Evolutionary conservation across 2,329 filamentous ascomycete species (phyloP), one percentile per base, ranked within the genome.

Genomic region (Fusarium praegraminearum): DNA sequence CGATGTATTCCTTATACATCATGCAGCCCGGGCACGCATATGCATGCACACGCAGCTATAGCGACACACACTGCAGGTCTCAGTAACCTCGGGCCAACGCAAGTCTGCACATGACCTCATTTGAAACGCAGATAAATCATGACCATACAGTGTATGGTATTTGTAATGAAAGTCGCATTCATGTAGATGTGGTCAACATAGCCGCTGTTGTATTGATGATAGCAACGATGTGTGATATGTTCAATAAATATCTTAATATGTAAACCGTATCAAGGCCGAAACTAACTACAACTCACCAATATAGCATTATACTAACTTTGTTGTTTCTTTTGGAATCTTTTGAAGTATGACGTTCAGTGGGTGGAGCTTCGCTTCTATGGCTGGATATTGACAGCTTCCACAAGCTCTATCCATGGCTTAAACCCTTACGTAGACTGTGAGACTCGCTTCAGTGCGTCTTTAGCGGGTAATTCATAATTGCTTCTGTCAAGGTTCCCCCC

Each of bases 391-490:
- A 61, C 46, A 69, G 61, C 66, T 69, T 30, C 38, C 49, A 52
- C n/a, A 46, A 65, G 60, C 45, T 65, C 53, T 24, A 62, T 69
- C 61, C 20, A 62, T 69, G 65, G 66, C 66, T 69, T 57, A 60
- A 69, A 69, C 66, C 61, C 66, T 67, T 62, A 57, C 51, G 51
- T 66, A 67, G 57, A 28, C 57, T 52, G 46, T 45, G 50, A 52
- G 35, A 59, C 52, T 53, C 58, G 57, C 32, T 64, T 50, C 57
- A 56, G 51, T 64, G 53, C 59, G 51, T 52, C 43, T 65, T 44
- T 67, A 71, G 64, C 60, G 53, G 64, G 58, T 69, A 65, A 69
- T 56, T 61, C 60, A 62, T 69, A 62, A 69, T 65, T 65, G 56
- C 68, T 70, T 65, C 68, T 71, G 64, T 70, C 54, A 38, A 64